These are phyloP conservation scores for Schoenoplectus tabernaemontani DNA, from an alignment of 202 grass and related monocot species.

Conservation along the genomic window DNA sequence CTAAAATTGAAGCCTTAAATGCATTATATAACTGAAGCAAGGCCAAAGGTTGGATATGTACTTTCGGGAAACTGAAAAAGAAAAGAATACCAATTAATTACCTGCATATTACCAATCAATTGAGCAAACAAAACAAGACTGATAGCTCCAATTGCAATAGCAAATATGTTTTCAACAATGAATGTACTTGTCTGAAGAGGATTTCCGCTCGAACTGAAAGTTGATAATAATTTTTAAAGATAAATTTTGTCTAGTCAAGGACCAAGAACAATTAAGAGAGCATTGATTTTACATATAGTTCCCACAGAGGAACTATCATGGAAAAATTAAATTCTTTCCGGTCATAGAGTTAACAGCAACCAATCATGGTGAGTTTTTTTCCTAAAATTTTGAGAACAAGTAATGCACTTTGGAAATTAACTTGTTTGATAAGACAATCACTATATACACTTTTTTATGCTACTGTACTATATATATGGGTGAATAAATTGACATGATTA, in stretches of 20 bases:
- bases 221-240: slow-evolving; percentile 1
- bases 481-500: background rate
- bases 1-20: background rate
- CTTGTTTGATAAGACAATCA: background rate
- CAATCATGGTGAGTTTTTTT: background rate
- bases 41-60: background rate
- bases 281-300: background rate
- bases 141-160: slow-evolving; percentile 59
- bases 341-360: background rate
- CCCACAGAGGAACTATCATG: background rate
- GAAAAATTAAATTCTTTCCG: background rate
- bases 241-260: slow-evolving; percentile 1
- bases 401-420: slow-evolving; percentile 6
- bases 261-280: background rate
- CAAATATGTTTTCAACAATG: slow-evolving; percentile 62
- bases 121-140: slow-evolving; percentile 94
- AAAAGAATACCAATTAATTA: slow-evolving; percentile 19
- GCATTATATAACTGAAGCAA: background rate
- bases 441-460: background rate
- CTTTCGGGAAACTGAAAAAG: background rate
- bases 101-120: slow-evolving; percentile 96
- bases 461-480: background rate
- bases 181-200: slow-evolving; percentile 48
- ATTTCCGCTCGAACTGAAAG: slow-evolving; percentile 79
- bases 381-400: background rate